Percentiles rank a stretch among this genome's conserved stretches.
phyloP scores from a whole-genome alignment of 1,284 basidiomycete species.

The Peniophora sp. region DNA sequence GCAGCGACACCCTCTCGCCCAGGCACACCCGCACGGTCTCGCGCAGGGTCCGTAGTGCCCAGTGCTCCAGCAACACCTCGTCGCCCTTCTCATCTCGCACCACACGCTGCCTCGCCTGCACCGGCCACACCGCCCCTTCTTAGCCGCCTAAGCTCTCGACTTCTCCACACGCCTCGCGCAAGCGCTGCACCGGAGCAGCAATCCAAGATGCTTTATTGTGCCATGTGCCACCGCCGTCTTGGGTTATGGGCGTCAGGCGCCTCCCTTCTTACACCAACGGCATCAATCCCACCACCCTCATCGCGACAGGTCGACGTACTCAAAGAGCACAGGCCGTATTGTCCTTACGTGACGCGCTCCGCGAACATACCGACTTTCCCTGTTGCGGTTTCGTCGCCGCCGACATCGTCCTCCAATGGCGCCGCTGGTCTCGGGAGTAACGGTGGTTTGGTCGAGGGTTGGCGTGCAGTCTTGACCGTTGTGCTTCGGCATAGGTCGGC shows the following conservation, averaged over 20 bases:
- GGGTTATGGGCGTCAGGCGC: slow-evolving; percentile 66
- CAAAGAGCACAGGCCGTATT: slow-evolving; percentile 74
- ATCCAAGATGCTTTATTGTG: slow-evolving; percentile 51
- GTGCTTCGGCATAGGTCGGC: slow-evolving; percentile 48
- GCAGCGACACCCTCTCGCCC: slow-evolving; percentile 23
- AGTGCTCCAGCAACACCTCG: slow-evolving; percentile 26
- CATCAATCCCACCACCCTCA: slow-evolving; percentile 16
- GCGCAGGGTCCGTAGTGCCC: slow-evolving; percentile 30
- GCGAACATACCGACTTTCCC: slow-evolving; percentile 55
- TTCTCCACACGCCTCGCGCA: slow-evolving; percentile 7
- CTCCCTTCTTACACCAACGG: slow-evolving; percentile 5
- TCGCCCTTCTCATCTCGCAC: slow-evolving; percentile 30
- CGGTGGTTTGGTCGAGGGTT: slow-evolving; percentile 50
- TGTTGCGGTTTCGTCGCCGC: slow-evolving; percentile 16
- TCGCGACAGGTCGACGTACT: slow-evolving; percentile 59
- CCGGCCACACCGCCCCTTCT: slow-evolving; percentile 1
- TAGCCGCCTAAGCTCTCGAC: slow-evolving; percentile 3
- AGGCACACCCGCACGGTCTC: slow-evolving; percentile 29
- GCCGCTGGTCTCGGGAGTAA: slow-evolving; percentile 15
- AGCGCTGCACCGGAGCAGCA: slow-evolving; percentile 12
- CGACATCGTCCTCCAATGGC: slow-evolving; percentile 21
- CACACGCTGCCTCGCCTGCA: slow-evolving; percentile 1
- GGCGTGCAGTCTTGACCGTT: slow-evolving; percentile 64
- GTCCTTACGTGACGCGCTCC: slow-evolving; percentile 69
- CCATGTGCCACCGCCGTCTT: slow-evolving; percentile 65